Evolutionary conservation across 805 yeast genomes (phyloP).

Genomic region (Hanseniaspora guilliermondii): DNA sequence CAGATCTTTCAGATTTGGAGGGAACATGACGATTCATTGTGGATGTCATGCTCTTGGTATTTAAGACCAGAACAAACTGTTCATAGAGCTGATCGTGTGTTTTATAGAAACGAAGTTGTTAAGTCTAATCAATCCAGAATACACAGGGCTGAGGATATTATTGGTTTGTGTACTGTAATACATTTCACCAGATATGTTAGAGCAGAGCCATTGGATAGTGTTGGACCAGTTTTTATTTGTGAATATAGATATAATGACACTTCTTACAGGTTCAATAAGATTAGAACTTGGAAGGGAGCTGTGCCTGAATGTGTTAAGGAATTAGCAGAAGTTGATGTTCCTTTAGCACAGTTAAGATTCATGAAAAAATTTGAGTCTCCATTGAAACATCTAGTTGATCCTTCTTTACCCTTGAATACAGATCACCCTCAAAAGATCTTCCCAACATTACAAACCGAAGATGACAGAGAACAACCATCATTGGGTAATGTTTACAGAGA

Average conservation of each 20-base stretch:
- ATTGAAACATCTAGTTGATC: slow-evolving; percentile 60
- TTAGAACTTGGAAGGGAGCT: slow-evolving; percentile 97
- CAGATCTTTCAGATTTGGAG: slow-evolving; percentile 92
- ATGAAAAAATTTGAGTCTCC: slow-evolving; percentile 76
- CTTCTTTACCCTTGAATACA: slow-evolving; percentile 53
- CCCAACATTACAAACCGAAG: slow-evolving; percentile 54
- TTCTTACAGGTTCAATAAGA: slow-evolving; percentile 82
- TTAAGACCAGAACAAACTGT: slow-evolving; percentile 96
- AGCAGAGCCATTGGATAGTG: slow-evolving; percentile 76
- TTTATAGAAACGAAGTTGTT: slow-evolving; percentile 88
- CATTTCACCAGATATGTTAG: slow-evolving; percentile 89
- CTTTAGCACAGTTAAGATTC: slow-evolving; percentile 54
- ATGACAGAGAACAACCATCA: slow-evolving; percentile 37
- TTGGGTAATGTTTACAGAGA: slow-evolving; percentile 81
- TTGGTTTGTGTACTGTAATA: slow-evolving; percentile 88
- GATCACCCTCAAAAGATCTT: slow-evolving; percentile 73
- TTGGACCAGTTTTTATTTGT: slow-evolving; percentile 82
- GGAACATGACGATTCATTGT: slow-evolving; percentile 64
- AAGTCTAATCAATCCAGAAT: slow-evolving; percentile 95
- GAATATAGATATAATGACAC: slow-evolving; percentile 88
- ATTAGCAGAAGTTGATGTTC: slow-evolving; percentile 63
- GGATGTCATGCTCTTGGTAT: slow-evolving; percentile 95
- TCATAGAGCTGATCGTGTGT: slow-evolving; percentile 77
- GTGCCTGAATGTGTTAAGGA: slow-evolving; percentile 92
- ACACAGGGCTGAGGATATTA: slow-evolving; percentile 75